Evolutionary conservation across 2,329 filamentous ascomycete genomes (phyloP), one percentile per base, ranked within the genome.

Genomic region (Trichoderma cornu-damae): DNA sequence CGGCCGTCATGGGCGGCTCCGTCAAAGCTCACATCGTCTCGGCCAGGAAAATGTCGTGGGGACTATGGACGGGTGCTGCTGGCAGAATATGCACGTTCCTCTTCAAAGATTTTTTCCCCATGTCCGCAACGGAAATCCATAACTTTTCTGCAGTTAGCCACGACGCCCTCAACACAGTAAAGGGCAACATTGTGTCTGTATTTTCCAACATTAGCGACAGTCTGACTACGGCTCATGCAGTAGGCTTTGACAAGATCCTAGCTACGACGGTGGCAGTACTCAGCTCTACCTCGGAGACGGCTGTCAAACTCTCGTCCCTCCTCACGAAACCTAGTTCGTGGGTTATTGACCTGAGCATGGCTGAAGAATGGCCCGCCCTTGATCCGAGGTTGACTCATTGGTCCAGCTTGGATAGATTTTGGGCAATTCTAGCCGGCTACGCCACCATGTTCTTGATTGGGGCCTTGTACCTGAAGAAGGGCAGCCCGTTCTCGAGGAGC

Each of bases 361-460:
- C 75, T 22, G 73, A 77, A 57, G 61, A 66, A 3, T 61, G 69
- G 1, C 61, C 70, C 20, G 46, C 69, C 0, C 67, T 83, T 12
- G 79, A 88, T 64, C 79, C 81, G 6, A 78, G 76, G 24, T 72
- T 90, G 52, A 84, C 85, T 1, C 79, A 83, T 53, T 93, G 89
- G 89, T 79, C 81, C 59, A 77, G 79, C 26, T 77, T 79, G 14
- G 87, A 89, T 69, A 76, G 84, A 28, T 79, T 82, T 57, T 83
- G 79, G 74, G 91, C 93, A 12, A 89, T 96, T 37, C 65, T 91
- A 2, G 79, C 87, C 47, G 94, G 94, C 11, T 99, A 99, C 68
- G 68, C 85, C 0, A 86, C 91, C 46, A 79, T 96, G 37, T 89
- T 87, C 9, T 67, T 89, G 43, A 70, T 88, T 30, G 90, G 90